Percentiles rank a stretch among this genome's conserved stretches.
These are phyloP conservation scores for Xylariaceae sp. DNA, from an alignment of 2,329 filamentous ascomycete species.

Conservation along the genomic window DNA sequence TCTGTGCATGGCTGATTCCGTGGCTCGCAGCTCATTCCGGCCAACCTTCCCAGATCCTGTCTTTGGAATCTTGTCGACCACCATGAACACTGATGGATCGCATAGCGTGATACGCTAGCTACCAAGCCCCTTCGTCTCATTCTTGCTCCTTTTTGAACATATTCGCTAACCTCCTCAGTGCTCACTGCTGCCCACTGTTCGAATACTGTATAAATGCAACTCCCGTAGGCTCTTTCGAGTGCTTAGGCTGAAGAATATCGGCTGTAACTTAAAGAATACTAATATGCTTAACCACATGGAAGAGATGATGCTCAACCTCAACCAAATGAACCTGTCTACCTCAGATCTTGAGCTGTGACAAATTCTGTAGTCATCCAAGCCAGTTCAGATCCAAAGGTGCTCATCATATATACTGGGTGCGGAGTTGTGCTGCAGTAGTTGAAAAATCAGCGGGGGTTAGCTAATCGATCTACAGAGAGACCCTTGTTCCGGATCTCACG, in stretches of 20 bases:
- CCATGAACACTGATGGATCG: slow-evolving; percentile 1
- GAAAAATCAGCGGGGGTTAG: no score
- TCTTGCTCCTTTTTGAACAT: neutral
- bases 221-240: neutral
- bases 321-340: neutral
- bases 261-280: neutral
- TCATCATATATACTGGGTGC: no score
- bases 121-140: neutral
- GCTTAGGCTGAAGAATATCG: neutral
- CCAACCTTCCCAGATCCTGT: slow-evolving; percentile 4
- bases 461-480: no score
- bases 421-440: no score
- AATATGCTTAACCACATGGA: neutral
- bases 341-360: neutral
- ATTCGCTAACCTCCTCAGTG: neutral
- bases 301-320: neutral
- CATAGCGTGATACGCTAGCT: neutral
- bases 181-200: neutral
- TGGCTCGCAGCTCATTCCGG: neutral
- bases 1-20: neutral
- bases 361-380: no score
- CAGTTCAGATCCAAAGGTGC: no score
- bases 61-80: slow-evolving; percentile 1
- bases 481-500: no score
- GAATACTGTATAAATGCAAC: slow-evolving; percentile 1